Percentiles rank a stretch among this genome's conserved stretches.
Conservation (phyloP, 768 basidiomycete species). For the Tephrocybe sp. region DNA sequence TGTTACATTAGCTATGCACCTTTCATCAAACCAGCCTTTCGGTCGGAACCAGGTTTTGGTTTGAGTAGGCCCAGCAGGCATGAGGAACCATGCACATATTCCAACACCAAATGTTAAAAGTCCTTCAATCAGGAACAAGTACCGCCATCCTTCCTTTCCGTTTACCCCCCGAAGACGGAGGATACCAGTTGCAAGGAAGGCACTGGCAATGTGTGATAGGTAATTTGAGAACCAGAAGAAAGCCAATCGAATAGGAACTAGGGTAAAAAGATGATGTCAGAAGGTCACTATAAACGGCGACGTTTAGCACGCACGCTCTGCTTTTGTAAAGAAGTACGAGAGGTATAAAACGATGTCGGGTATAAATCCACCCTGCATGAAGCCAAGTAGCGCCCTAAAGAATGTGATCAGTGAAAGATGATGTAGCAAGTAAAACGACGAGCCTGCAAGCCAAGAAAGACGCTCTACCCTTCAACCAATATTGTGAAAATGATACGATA, state of each 20-base stretch:
- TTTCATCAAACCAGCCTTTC: slow-evolving; percentile 64
- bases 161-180: slow-evolving; percentile 48
- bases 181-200: slow-evolving; percentile 66
- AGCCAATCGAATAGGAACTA: slow-evolving; percentile 65
- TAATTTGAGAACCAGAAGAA: slow-evolving; percentile 69
- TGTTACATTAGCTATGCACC: slow-evolving; percentile 41
- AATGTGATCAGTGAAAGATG: not conserved
- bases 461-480: slow-evolving; percentile 50
- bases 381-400: slow-evolving; percentile 39
- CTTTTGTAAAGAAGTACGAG: slow-evolving; percentile 62
- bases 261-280: not conserved
- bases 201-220: slow-evolving; percentile 48
- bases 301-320: slow-evolving; percentile 43
- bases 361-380: slow-evolving; percentile 65
- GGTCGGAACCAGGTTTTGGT: slow-evolving; percentile 59
- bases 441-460: slow-evolving; percentile 56
- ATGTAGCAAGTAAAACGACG: not conserved
- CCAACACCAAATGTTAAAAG: slow-evolving; percentile 49
- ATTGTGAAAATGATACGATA: slow-evolving; percentile 53
- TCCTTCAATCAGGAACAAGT: slow-evolving; percentile 57
- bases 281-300: too few relatives aligned
- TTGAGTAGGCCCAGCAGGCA: slow-evolving; percentile 64
- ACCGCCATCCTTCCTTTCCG: slow-evolving; percentile 57
- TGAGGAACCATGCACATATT: slow-evolving; percentile 49
- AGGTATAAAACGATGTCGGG: slow-evolving; percentile 65